These are phyloP conservation scores for Pseudocercospora fuligena DNA, from an alignment of 2,329 filamentous ascomycete genomes.

Conservation along the genomic window DNA sequence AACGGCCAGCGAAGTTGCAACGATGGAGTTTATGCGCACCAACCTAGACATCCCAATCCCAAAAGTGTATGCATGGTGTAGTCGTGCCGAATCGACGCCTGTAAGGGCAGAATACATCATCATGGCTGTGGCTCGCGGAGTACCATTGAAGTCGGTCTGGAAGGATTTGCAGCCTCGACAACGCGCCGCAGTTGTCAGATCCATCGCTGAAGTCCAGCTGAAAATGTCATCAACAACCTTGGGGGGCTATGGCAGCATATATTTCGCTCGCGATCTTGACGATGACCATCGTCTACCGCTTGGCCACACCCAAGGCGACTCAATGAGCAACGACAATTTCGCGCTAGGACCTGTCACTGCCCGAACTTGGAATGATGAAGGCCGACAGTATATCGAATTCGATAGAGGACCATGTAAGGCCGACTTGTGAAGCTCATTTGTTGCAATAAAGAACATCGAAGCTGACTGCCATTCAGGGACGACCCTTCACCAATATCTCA, in stretches of 20 bases:
- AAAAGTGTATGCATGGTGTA: conserved; percentile 29
- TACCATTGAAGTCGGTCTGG: conserved; percentile 41
- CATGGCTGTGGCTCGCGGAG: conserved; percentile 37
- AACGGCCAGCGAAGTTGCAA: no score
- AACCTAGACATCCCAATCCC: conserved; percentile 29
- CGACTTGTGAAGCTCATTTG: background rate
- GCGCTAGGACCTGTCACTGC: conserved; percentile 45
- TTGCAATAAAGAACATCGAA: no score
- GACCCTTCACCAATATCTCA: no score
- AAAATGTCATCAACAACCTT: conserved; percentile 37
- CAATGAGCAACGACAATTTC: conserved; percentile 38
- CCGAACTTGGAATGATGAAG: conserved; percentile 41
- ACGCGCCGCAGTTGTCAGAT: conserved; percentile 35
- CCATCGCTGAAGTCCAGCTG: conserved; percentile 36
- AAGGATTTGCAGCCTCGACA: conserved; percentile 20
- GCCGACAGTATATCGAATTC: conserved; percentile 38
- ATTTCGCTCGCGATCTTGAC: conserved; percentile 39
- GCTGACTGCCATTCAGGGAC: no score
- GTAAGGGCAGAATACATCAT: conserved; percentile 34
- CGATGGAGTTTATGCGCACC: no score
- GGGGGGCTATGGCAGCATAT: conserved; percentile 41
- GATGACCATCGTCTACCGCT: background rate
- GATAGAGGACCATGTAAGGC: conserved; percentile 47
- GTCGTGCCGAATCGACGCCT: background rate
- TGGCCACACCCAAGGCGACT: conserved; percentile 14